These are phyloP conservation scores for Lecanicillium sp. DNA, from an alignment of 2,329 filamentous ascomycete genomes.

Conservation along the genomic window DNA sequence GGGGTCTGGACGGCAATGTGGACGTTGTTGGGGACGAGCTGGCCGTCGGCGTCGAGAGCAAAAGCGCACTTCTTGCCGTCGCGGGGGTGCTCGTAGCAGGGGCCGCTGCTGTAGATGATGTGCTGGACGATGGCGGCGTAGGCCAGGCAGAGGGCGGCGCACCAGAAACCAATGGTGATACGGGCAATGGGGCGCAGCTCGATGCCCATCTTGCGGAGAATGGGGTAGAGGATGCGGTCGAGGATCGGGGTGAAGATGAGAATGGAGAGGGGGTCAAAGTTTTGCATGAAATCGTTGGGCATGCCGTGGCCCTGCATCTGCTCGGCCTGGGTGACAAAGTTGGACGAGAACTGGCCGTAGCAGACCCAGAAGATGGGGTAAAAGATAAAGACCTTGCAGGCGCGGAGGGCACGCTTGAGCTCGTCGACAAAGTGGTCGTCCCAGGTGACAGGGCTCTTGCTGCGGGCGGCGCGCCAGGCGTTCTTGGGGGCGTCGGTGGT, in stretches of 20 bases:
- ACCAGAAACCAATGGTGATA: constrained; percentile 58
- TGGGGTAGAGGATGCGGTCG: constrained; percentile 56
- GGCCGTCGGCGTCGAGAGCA: constrained; percentile 22
- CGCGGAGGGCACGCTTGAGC: constrained; percentile 58
- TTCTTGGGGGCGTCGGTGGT: constrained; percentile 60
- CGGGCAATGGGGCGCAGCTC: constrained; percentile 60
- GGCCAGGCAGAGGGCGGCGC: constrained; percentile 47
- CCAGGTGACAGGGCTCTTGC: constrained; percentile 47
- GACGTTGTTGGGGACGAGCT: constrained; percentile 36
- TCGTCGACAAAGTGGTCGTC: constrained; percentile 68
- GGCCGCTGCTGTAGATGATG: constrained; percentile 49
- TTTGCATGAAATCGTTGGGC: constrained; percentile 65
- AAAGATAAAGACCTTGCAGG: constrained; percentile 65
- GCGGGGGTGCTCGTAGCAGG: constrained; percentile 42
- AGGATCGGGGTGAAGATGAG: constrained; percentile 61
- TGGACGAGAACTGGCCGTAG: constrained; percentile 62
- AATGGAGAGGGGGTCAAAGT: constrained; percentile 61
- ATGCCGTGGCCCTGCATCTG: constrained; percentile 56
- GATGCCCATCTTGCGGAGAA: constrained; percentile 50
- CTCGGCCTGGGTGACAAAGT: constrained; percentile 57
- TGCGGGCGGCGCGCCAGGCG: constrained; percentile 51
- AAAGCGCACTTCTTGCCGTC: constrained; percentile 25
- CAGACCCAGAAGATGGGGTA: constrained; percentile 63
- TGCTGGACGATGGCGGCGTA: constrained; percentile 55
- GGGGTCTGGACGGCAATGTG: constrained; percentile 50